These are phyloP conservation scores for Plantago lanceolata DNA, from an alignment of 305 asterid genomes.

Conservation along the genomic window DNA sequence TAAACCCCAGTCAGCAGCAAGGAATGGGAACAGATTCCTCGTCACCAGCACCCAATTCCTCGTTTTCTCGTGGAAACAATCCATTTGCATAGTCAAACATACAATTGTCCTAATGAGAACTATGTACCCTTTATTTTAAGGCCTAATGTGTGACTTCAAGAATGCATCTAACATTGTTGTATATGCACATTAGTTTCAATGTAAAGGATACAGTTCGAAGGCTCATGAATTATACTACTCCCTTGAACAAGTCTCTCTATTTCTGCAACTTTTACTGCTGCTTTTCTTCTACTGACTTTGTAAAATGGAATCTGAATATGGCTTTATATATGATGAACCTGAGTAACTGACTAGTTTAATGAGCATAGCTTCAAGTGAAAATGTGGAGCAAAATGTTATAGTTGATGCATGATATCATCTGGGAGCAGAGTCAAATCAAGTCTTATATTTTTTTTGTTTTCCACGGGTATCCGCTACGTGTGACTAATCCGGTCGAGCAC, in stretches of 20 bases:
- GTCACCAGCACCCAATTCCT: constrained; percentile 27
- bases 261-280: no score
- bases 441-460: no score
- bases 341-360: neutral
- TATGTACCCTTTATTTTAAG: neutral
- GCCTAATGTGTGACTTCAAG: neutral
- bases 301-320: neutral
- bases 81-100: constrained; percentile 46
- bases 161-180: neutral
- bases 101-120: neutral
- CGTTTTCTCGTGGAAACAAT: constrained; percentile 48
- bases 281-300: constrained; percentile 1
- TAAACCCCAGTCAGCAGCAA: constrained; percentile 39
- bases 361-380: neutral
- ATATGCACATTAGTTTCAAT: neutral
- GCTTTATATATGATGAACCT: neutral
- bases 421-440: no score
- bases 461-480: no score
- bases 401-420: no score
- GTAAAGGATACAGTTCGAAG: neutral
- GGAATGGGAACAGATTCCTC: constrained; percentile 22
- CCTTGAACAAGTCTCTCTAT: neutral
- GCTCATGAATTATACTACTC: neutral
- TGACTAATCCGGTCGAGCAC: no score
- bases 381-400: neutral